A percentile compares a stretch with the other conserved stretches of the same genome.
Evolutionary conservation across 768 basidiomycete species (phyloP).

Genomic region (Naganishia friedmannii): DNA sequence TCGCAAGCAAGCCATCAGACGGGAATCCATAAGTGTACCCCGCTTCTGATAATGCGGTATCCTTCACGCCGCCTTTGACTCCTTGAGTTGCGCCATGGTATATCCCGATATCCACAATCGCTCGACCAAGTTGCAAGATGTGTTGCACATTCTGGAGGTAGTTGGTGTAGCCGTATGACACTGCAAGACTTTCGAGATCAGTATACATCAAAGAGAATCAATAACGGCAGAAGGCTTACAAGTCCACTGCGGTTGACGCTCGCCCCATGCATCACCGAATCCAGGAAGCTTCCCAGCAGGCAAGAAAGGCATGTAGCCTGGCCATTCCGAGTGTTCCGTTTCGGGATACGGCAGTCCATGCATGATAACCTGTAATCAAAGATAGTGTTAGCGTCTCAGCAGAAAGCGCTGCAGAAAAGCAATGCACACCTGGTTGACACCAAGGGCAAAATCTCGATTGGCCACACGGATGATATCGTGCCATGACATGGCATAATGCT

Average conservation of each 20-base stretch:
- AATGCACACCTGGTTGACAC: slow-evolving; percentile 18
- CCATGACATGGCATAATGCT: slow-evolving; percentile 3
- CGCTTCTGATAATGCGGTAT: slow-evolving; percentile 1
- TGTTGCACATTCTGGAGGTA: not conserved
- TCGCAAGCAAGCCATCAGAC: not conserved
- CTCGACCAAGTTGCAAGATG: not conserved
- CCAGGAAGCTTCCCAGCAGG: slow-evolving; percentile 1
- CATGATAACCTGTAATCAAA: slow-evolving; percentile 4
- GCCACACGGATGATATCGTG: slow-evolving; percentile 1
- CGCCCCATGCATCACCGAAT: slow-evolving; percentile 15
- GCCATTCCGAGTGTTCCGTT: slow-evolving; percentile 4
- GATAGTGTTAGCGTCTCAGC: not conserved
- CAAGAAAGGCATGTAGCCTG: slow-evolving; percentile 18
- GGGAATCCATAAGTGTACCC: slow-evolving; percentile 17
- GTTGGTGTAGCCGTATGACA: not conserved
- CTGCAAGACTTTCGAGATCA: not conserved
- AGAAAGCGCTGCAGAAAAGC: too few relatives aligned
- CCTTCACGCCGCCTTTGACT: slow-evolving; percentile 11
- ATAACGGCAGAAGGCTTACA: not conserved
- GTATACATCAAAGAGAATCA: not conserved
- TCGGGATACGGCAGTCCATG: slow-evolving; percentile 7
- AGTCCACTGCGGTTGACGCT: slow-evolving; percentile 12
- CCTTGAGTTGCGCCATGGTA: slow-evolving; percentile 8
- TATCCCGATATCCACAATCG: slow-evolving; percentile 5
- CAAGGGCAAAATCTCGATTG: slow-evolving; percentile 13